phyloP scores from a whole-genome alignment of 371 early-diverging fungal species.

The Quaeritorhiza haematococci region DNA sequence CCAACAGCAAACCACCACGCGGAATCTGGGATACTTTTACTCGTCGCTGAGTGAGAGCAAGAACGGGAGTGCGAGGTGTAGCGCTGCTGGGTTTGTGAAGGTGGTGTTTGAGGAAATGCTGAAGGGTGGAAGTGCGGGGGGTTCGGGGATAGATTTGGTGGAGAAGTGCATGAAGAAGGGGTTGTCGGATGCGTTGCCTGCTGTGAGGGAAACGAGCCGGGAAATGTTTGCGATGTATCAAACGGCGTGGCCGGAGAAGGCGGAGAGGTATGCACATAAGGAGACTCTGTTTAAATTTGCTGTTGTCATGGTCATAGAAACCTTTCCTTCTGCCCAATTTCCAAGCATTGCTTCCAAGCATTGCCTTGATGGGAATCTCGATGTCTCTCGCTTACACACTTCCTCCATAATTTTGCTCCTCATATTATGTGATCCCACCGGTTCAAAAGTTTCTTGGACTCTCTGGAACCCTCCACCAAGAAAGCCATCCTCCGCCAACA shows the following conservation, averaged over 20 bases:
- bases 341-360: no score
- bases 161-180: slow-evolving; percentile 33
- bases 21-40: no score
- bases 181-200: slow-evolving; percentile 31
- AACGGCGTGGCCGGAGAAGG: slow-evolving; percentile 29
- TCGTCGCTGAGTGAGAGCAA: no score
- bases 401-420: slow-evolving; percentile 1
- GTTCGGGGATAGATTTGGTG: slow-evolving; percentile 14
- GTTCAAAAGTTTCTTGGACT: slow-evolving; percentile 14
- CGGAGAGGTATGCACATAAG: slow-evolving; percentile 32
- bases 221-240: slow-evolving; percentile 22
- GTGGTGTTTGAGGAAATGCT: slow-evolving; percentile 16
- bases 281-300: no score
- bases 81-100: slow-evolving; percentile 19
- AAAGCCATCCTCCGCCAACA: no score
- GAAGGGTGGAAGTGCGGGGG: slow-evolving; percentile 15
- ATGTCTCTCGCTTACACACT: neutral
- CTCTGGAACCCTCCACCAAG: slow-evolving; percentile 22
- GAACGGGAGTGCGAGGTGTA: slow-evolving; percentile 14
- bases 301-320: no score
- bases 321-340: no score
- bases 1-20: slow-evolving; percentile 13
- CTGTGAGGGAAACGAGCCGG: slow-evolving; percentile 33
- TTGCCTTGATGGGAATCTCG: no score
- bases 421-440: neutral